Evolutionary conservation across 2,329 filamentous ascomycete genomes (phyloP).

Genomic region (Cryphonectria nitschkei): DNA sequence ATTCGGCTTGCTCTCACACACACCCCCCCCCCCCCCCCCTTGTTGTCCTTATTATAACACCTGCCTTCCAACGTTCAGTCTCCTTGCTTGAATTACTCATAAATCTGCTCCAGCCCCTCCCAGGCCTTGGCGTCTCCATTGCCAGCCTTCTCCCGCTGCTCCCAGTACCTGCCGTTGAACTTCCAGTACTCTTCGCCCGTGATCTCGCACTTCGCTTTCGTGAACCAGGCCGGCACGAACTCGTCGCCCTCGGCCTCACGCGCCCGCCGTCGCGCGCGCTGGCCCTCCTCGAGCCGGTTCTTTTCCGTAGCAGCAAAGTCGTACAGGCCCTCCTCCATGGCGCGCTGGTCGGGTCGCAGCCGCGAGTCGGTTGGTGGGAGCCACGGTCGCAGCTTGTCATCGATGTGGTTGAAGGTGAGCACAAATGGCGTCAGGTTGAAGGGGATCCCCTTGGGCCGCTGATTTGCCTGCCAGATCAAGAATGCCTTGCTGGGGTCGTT

Average conservation of each 20-base stretch:
- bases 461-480: conserved; percentile 89
- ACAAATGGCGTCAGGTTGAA: conserved; percentile 97
- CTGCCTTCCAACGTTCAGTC: not conserved
- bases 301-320: conserved; percentile 93
- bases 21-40: too few relatives aligned
- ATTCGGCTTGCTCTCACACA: too few relatives aligned
- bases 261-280: conserved; percentile 73
- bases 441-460: conserved; percentile 79
- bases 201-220: conserved; percentile 69
- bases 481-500: conserved; percentile 74
- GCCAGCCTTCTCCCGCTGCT: conserved; percentile 67
- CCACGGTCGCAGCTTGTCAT: conserved; percentile 76
- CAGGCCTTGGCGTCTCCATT: conserved; percentile 62
- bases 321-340: conserved; percentile 99
- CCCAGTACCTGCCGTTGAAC: conserved; percentile 90
- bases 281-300: conserved; percentile 89
- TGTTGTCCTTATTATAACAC: not conserved
- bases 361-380: conserved; percentile 92
- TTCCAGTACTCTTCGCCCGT: conserved; percentile 92
- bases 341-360: conserved; percentile 90
- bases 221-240: conserved; percentile 86
- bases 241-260: conserved; percentile 80
- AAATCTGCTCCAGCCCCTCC: conserved; percentile 79
- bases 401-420: conserved; percentile 88
- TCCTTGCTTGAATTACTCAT: conserved; percentile 36